Conservation (phyloP, 331 rosid species). For the Erythrophleum ivorense region DNA sequence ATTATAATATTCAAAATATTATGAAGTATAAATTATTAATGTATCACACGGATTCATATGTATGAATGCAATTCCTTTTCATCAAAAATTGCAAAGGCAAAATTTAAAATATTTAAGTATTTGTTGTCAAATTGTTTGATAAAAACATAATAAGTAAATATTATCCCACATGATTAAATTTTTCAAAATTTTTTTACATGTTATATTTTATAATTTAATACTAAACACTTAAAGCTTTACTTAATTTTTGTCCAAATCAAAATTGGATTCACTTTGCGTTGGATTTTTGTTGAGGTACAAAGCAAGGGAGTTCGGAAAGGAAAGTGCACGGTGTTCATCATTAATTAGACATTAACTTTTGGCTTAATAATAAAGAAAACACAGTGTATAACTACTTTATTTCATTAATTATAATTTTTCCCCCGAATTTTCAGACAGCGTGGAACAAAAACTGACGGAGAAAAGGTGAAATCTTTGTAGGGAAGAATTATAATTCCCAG, state of each 20-base stretch:
- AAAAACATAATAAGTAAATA: too few relatives aligned
- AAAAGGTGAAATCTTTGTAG: not conserved
- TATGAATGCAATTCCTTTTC: too few relatives aligned
- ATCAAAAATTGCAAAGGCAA: too few relatives aligned
- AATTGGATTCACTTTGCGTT: not conserved
- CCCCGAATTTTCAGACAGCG: too few relatives aligned
- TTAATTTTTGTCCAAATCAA: not conserved
- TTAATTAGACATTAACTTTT: not conserved
- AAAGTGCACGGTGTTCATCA: constrained; percentile 10
- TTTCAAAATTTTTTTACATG: too few relatives aligned
- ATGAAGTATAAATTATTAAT: too few relatives aligned
- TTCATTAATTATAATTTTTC: not conserved
- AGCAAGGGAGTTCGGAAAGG: constrained; percentile 1
- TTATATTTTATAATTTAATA: not conserved
- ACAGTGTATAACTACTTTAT: not conserved
- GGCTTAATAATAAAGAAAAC: not conserved
- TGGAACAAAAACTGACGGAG: too few relatives aligned
- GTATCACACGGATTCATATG: too few relatives aligned
- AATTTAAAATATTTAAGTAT: too few relatives aligned
- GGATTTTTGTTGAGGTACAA: not conserved
- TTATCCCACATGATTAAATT: too few relatives aligned
- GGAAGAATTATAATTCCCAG: not conserved
- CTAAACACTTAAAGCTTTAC: not conserved
- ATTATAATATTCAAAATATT: too few relatives aligned
- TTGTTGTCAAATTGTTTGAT: too few relatives aligned